Evolutionary conservation across 768 basidiomycete species (phyloP).

Genomic region (Thelephora ganbajun): DNA sequence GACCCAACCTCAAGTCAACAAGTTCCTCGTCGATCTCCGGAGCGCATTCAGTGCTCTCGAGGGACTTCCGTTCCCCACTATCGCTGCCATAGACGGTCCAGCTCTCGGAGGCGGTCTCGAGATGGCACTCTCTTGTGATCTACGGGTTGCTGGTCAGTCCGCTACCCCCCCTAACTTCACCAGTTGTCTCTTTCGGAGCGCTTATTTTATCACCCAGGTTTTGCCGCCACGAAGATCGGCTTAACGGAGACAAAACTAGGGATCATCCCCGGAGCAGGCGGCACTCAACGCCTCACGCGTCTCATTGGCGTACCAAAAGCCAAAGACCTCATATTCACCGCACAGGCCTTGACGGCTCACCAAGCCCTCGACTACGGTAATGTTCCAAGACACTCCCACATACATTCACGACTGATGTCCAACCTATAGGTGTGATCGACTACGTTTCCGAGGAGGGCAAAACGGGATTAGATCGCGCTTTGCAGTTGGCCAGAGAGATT

Average conservation of each 20-base stretch:
- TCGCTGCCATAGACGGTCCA: slow-evolving; percentile 86
- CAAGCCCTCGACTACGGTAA: slow-evolving; percentile 66
- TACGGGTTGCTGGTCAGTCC: slow-evolving; percentile 71
- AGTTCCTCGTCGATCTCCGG: slow-evolving; percentile 67
- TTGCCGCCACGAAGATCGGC: slow-evolving; percentile 70
- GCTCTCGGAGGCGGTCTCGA: slow-evolving; percentile 92
- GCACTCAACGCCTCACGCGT: slow-evolving; percentile 72
- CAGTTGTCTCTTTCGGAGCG: not conserved
- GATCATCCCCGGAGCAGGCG: slow-evolving; percentile 86
- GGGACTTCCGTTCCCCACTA: slow-evolving; percentile 73
- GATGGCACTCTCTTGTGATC: slow-evolving; percentile 75
- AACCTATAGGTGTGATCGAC: slow-evolving; percentile 58
- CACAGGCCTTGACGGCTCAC: slow-evolving; percentile 45
- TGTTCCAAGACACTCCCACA: slow-evolving; percentile 2
- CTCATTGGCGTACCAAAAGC: slow-evolving; percentile 68
- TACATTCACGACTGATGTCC: not conserved
- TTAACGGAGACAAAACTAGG: slow-evolving; percentile 67
- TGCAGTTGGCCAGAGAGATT: slow-evolving; percentile 56
- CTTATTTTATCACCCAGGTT: slow-evolving; percentile 22
- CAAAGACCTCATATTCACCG: slow-evolving; percentile 81
- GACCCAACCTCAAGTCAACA: slow-evolving; percentile 56
- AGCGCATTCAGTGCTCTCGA: slow-evolving; percentile 64
- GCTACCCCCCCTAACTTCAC: not conserved
- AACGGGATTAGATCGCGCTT: slow-evolving; percentile 56
- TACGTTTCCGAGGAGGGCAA: slow-evolving; percentile 52